Conservation (phyloP, 805 yeast genomes). For the Starmera pachycereana region DNA sequence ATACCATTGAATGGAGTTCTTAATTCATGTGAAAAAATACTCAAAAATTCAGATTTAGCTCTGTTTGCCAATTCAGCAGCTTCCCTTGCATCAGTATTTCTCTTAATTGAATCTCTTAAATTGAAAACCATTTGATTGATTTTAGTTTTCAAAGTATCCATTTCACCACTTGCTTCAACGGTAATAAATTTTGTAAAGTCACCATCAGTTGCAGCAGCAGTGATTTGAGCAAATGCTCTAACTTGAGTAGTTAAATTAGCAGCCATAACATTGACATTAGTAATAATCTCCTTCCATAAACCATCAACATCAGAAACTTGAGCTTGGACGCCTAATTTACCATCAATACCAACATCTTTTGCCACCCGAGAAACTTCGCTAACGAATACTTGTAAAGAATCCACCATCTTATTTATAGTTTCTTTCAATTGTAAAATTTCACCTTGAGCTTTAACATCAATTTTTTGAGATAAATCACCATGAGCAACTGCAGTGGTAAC, state of each 20-base stretch:
- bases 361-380: conserved; percentile 79
- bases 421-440: conserved; percentile 72
- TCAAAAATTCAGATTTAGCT: conserved; percentile 76
- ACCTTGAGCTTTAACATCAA: conserved; percentile 78
- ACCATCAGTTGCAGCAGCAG: conserved; percentile 89
- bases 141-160: conserved; percentile 40
- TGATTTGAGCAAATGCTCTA: conserved; percentile 80
- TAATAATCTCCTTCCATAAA: conserved; percentile 76
- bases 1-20: conserved; percentile 85
- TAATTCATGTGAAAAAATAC: conserved; percentile 76
- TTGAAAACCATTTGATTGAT: conserved; percentile 71
- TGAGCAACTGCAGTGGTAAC: conserved; percentile 84
- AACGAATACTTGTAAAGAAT: conserved; percentile 72
- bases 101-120: conserved; percentile 72
- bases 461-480: conserved; percentile 73
- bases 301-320: conserved; percentile 83
- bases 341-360: conserved; percentile 80
- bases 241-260: conserved; percentile 79
- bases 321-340: conserved; percentile 80
- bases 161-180: conserved; percentile 80
- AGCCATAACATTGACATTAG: conserved; percentile 83
- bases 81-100: conserved; percentile 83
- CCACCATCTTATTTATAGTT: conserved; percentile 83
- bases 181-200: conserved; percentile 80
- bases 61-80: conserved; percentile 82